These are phyloP conservation scores for Rhodomyrtus psidioides DNA, from an alignment of 441 rosid genomes.

Conservation along the genomic window DNA sequence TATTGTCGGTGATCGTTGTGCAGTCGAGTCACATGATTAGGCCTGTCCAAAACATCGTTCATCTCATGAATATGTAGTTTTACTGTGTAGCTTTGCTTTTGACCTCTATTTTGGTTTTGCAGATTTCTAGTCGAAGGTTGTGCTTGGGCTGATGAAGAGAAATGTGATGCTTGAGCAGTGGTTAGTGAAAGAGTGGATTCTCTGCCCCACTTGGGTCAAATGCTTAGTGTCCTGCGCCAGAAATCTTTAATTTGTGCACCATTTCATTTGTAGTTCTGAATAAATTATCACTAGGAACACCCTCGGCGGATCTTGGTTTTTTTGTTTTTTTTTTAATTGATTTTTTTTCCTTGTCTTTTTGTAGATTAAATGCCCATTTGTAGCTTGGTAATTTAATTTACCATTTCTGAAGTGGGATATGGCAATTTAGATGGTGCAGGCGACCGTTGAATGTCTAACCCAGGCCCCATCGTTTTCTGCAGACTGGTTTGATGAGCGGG, in stretches of 20 bases:
- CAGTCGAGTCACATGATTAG: background rate
- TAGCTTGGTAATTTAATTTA: background rate
- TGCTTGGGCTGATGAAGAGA: constrained; percentile 18
- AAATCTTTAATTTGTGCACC: background rate
- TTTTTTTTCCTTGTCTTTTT: background rate
- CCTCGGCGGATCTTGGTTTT: background rate
- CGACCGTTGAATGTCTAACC: background rate
- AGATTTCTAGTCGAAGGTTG: constrained; percentile 1
- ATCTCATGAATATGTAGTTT: background rate
- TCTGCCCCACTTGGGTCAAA: too few relatives aligned
- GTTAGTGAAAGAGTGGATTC: background rate
- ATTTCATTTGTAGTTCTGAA: constrained; percentile 1
- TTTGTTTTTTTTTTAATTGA: background rate
- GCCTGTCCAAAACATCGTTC: background rate
- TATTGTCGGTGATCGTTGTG: background rate
- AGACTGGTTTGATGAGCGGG: background rate
- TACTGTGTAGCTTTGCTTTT: background rate
- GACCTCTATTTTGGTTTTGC: background rate
- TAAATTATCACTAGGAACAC: background rate
- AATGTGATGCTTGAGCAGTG: constrained; percentile 17
- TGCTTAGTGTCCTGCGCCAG: background rate
- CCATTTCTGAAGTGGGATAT: background rate
- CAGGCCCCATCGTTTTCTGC: background rate
- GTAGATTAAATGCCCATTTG: background rate
- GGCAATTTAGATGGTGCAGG: background rate